Evolutionary conservation across 805 yeast genomes (phyloP), one percentile per base, ranked within the genome.

Genomic region (Nadsonia fulvescens): DNA sequence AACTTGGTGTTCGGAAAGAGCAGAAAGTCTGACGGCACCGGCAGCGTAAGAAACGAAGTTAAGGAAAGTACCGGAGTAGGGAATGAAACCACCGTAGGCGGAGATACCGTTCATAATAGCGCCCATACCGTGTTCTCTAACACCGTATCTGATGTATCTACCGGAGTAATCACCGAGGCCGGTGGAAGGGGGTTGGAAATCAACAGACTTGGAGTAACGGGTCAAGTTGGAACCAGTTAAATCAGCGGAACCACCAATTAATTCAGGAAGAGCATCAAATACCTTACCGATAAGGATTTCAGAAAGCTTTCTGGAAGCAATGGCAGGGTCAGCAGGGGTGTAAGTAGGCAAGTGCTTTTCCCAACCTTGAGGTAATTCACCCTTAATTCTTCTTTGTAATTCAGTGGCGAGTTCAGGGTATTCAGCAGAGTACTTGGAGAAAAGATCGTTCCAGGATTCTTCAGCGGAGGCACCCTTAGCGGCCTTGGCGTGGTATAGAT

Each of bases 121-220:
- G 58, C 93, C 93, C 95, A 86, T 82, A 53, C 78, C 95, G 58
- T 86, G 96, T 65, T 86, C 96, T 61, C 96, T 74, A 37, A 86
- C 92, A 69, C 96, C 96, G 54, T 75, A 86, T 61, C 94, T 74
- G 56, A 83, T 64, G 63, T 82, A 83, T 51, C 93, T 72, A 51
- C 35, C 35, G 5, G 33, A 4, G 27, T 25, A 30, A 30, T 30
- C 25, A 10, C 34, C 34, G 6, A 20, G 32, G 8, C 13, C 13
- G 33, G 81, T 57, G 30, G 68, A 47, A 30, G 81, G 78, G 30
- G 89, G 78, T 67, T 89, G 94, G 41, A 49, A 51, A 30, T 49
- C 52, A 20, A 34, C 31, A 12, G 38, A 38, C 8, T 39, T 49
- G 11, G 37, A 33, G 51, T 51, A 48, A 18, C 28, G 23, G 21